Evolutionary conservation across 805 yeast species (phyloP), one percentile per base, ranked within the genome.

Genomic region (Wickerhamiella sorbophila): DNA sequence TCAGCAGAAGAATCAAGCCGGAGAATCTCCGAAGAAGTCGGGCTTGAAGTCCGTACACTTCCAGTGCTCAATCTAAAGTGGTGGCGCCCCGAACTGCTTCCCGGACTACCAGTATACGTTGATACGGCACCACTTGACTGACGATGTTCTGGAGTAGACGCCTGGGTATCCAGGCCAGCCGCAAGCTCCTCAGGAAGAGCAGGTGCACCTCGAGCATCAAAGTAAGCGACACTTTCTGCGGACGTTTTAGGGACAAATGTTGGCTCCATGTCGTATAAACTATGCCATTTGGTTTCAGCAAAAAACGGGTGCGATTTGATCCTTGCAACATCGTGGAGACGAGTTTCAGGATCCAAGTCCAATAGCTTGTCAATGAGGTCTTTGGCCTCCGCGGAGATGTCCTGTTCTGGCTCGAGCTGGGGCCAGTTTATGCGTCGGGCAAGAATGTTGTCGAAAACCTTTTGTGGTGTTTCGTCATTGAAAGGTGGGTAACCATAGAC

Each of bases 401-500:
- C 52, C 10, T 43, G 22, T 9, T 65, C 66, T 1, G 73, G 56
- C 4, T 50, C 50, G 31, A 81, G 60, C 1, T 68, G 64, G 0
- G 96, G 97, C 97, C 97, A 91, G 44, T 79, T 79, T 33, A 88
- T 81, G 0, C 66, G 67, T 3, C 88, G 77, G 16, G 61, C 67
- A 42, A 86, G 63, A 39, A 93, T 88, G 48, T 86, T 86, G 42
- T 75, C 72, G 57, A 91, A 91, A 0, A 91, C 94, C 45, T 68
- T 64, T 33, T 79, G 82, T 0, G 95, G 91, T 1, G 85, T 70
- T 4, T 66, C 65, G 1, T 81, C 94, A 58, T 83, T 91, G 59
- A 91, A 91, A 2, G 99, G 99, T 1, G 99, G 95, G 57, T 75
- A 82, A 0, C 98, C 98, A 58, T 79, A 82, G 33, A 85, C 56